Percentiles rank a stretch among this genome's conserved stretches.
phyloP scores from a whole-genome alignment of 1,284 basidiomycete genomes.

The Sporisorium reilianum region DNA sequence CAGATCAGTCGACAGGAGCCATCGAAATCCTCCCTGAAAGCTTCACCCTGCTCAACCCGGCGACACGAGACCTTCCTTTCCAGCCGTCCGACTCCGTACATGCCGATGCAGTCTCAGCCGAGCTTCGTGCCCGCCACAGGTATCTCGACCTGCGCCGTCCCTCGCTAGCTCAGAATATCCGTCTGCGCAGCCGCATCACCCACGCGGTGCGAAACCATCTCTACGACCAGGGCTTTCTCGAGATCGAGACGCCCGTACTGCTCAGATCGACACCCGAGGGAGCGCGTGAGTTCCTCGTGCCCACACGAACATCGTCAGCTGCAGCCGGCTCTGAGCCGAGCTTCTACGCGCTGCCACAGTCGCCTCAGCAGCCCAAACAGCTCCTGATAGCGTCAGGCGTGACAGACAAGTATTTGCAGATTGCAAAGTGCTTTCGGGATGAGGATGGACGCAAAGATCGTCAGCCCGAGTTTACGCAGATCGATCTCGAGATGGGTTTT shows the following conservation, averaged over 20 bases:
- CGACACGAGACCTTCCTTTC: slow-evolving; percentile 79
- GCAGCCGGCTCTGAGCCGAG: slow-evolving; percentile 71
- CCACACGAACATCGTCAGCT: slow-evolving; percentile 74
- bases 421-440: slow-evolving; percentile 93
- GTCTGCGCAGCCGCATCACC: slow-evolving; percentile 82
- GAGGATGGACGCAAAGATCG: slow-evolving; percentile 93
- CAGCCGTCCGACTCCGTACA: slow-evolving; percentile 78
- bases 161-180: slow-evolving; percentile 80
- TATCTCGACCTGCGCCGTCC: slow-evolving; percentile 87
- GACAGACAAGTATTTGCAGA: slow-evolving; percentile 88
- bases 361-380: slow-evolving; percentile 95
- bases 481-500: slow-evolving; percentile 96
- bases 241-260: slow-evolving; percentile 93
- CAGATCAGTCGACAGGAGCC: slow-evolving; percentile 73
- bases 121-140: slow-evolving; percentile 81
- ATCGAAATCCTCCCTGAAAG: slow-evolving; percentile 83
- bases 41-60: slow-evolving; percentile 83
- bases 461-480: slow-evolving; percentile 95
- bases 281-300: slow-evolving; percentile 92
- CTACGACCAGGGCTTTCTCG: slow-evolving; percentile 81
- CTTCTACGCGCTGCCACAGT: slow-evolving; percentile 93
- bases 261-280: slow-evolving; percentile 93
- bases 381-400: slow-evolving; percentile 90
- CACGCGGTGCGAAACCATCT: slow-evolving; percentile 81
- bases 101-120: slow-evolving; percentile 75